A percentile compares a stretch with the other conserved stretches of the same genome.
These are phyloP conservation scores for Calycina marina DNA, from an alignment of 2,329 filamentous ascomycete species.

Conservation along the genomic window DNA sequence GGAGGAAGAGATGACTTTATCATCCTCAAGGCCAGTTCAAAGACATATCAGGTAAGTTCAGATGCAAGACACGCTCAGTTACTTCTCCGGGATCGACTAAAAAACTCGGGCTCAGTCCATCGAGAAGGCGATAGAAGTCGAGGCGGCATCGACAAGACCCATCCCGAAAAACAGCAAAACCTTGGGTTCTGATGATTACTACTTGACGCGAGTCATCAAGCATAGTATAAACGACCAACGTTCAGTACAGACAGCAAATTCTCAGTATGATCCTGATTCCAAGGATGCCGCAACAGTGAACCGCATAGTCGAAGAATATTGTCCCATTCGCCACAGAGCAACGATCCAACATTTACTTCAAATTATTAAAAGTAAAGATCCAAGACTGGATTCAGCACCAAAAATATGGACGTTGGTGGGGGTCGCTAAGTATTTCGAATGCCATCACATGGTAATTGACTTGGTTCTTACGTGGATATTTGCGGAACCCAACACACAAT, in stretches of 20 bases:
- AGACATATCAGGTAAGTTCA: not conserved
- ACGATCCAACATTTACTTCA: conserved; percentile 49
- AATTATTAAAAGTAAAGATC: conserved; percentile 37
- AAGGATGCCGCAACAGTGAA: not conserved
- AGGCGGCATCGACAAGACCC: not conserved
- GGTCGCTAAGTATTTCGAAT: conserved; percentile 44
- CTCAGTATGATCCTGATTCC: not conserved
- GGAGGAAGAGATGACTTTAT: conserved; percentile 31
- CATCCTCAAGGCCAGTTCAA: not conserved
- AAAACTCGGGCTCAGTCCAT: not conserved
- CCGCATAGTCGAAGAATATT: conserved; percentile 36
- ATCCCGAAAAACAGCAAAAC: not conserved
- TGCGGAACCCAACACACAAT: conserved; percentile 34
- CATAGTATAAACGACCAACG: not conserved
- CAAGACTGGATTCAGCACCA: conserved; percentile 47
- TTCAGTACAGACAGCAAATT: not conserved
- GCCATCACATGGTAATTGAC: conserved; percentile 30
- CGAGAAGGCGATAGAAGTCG: not conserved
- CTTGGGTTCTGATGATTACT: not conserved
- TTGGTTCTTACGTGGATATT: conserved; percentile 44
- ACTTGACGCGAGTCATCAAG: not conserved
- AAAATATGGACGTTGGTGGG: conserved; percentile 54
- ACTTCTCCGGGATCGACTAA: not conserved
- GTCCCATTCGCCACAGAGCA: conserved; percentile 44
- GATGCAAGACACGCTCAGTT: not conserved